Evolutionary conservation across 1,284 basidiomycete species (phyloP).

Genomic region (Xerocomus amazonicus): DNA sequence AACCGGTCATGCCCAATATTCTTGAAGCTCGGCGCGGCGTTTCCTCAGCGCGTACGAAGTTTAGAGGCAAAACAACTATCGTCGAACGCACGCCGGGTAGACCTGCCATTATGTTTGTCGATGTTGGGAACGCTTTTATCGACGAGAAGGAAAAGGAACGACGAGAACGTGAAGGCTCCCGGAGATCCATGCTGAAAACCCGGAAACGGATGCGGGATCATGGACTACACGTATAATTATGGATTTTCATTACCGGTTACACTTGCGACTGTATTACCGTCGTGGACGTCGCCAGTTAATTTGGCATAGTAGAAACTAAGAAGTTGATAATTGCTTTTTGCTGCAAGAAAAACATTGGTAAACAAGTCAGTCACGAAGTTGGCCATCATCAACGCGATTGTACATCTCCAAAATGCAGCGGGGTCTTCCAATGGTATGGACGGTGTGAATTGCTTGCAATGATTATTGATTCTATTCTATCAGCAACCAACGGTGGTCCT

Average conservation of each 20-base stretch:
- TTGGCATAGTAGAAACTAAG: neutral
- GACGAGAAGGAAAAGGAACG: slow-evolving; percentile 50
- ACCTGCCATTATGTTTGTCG: slow-evolving; percentile 57
- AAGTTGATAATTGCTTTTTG: too few species aligned
- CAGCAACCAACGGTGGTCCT: slow-evolving; percentile 96
- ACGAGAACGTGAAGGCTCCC: slow-evolving; percentile 46
- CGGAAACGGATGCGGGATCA: slow-evolving; percentile 24
- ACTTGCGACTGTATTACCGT: neutral
- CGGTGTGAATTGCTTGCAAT: neutral
- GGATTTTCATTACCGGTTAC: too few species aligned
- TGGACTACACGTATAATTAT: neutral
- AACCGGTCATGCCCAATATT: slow-evolving; percentile 51
- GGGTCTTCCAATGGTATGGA: slow-evolving; percentile 61
- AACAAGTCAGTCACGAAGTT: neutral
- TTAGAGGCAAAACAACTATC: slow-evolving; percentile 35
- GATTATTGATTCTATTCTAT: slow-evolving; percentile 16
- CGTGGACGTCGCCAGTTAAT: neutral
- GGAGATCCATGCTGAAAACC: slow-evolving; percentile 37
- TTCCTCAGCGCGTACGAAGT: slow-evolving; percentile 37
- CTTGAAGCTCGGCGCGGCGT: slow-evolving; percentile 43
- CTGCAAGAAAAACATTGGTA: slow-evolving; percentile 13
- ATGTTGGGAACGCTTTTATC: slow-evolving; percentile 66
- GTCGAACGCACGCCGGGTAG: slow-evolving; percentile 41
- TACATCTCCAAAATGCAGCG: slow-evolving; percentile 61
- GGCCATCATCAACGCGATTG: slow-evolving; percentile 6